Evolutionary conservation across 2,329 filamentous ascomycete genomes (phyloP).

Genomic region (Ophiostoma triangulosporum): DNA sequence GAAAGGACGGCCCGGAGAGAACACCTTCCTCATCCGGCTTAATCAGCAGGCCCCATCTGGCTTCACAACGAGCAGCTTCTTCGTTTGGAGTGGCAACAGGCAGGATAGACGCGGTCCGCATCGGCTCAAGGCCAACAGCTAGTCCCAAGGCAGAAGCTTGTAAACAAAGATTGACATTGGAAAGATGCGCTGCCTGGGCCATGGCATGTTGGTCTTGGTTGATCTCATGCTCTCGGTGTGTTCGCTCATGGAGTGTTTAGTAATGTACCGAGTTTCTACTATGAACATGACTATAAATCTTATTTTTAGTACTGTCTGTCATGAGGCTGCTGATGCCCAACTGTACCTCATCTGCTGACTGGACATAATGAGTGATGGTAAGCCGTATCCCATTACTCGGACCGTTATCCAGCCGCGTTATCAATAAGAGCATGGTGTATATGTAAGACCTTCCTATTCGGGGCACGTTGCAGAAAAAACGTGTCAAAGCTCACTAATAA

Average conservation of each 20-base stretch:
- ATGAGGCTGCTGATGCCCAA: too few species aligned
- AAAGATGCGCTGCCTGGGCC: not conserved
- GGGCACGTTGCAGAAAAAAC: not conserved
- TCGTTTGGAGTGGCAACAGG: not conserved
- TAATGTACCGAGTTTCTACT: too few species aligned
- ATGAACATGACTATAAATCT: too few species aligned
- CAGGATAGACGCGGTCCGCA: not conserved
- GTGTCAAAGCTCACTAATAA: not conserved
- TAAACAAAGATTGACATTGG: not conserved
- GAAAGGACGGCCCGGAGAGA: not conserved
- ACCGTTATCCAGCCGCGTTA: not conserved
- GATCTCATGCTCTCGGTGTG: too few species aligned
- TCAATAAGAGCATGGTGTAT: not conserved
- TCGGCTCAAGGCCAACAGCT: not conserved
- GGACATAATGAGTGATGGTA: too few species aligned
- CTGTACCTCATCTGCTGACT: too few species aligned
- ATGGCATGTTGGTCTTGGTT: too few species aligned
- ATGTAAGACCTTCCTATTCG: conserved; percentile 9
- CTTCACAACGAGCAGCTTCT: not conserved
- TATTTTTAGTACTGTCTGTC: too few species aligned
- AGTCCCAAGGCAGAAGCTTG: not conserved
- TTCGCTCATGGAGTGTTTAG: too few species aligned
- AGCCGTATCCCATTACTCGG: too few species aligned
- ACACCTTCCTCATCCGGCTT: not conserved
- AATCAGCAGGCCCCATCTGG: not conserved